A percentile compares a stretch with the other conserved stretches of the same genome.
phyloP scores from a whole-genome alignment of 495 filamentous ascomycete species.

The Xylaria venustula region DNA sequence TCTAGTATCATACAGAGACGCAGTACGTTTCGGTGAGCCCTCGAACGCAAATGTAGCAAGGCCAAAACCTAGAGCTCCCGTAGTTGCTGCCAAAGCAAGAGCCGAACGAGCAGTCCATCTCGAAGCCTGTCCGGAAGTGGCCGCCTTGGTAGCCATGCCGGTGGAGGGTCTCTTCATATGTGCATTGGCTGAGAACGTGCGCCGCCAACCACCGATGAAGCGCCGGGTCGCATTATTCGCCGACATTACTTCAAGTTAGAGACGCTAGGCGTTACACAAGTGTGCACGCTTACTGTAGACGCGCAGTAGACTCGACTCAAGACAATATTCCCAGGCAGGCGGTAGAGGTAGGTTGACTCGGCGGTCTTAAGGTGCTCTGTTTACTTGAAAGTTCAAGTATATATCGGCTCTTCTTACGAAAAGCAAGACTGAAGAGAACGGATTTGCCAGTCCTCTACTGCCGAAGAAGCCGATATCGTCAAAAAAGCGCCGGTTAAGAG shows the following conservation, averaged over 20 bases:
- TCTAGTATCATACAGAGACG: constrained; percentile 40
- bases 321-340: background rate
- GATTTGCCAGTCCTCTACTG: background rate
- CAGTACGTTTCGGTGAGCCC: constrained; percentile 18
- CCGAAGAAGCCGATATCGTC: background rate
- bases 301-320: background rate
- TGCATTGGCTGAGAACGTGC: constrained; percentile 17
- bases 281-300: background rate
- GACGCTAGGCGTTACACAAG: background rate
- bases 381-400: background rate
- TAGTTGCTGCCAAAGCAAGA: constrained; percentile 38
- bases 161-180: constrained; percentile 16
- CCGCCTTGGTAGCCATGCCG: constrained; percentile 10
- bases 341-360: background rate
- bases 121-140: background rate
- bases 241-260: constrained; percentile 21
- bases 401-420: background rate
- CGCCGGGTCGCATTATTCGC: constrained; percentile 23
- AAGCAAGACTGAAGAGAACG: background rate
- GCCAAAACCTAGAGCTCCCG: constrained; percentile 43
- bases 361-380: background rate
- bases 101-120: constrained; percentile 33
- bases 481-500: background rate
- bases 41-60: constrained; percentile 25
- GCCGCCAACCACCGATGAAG: constrained; percentile 23